phyloP scores from a whole-genome alignment of 352 stramenopile genomes.

The Pythium periplocum region DNA sequence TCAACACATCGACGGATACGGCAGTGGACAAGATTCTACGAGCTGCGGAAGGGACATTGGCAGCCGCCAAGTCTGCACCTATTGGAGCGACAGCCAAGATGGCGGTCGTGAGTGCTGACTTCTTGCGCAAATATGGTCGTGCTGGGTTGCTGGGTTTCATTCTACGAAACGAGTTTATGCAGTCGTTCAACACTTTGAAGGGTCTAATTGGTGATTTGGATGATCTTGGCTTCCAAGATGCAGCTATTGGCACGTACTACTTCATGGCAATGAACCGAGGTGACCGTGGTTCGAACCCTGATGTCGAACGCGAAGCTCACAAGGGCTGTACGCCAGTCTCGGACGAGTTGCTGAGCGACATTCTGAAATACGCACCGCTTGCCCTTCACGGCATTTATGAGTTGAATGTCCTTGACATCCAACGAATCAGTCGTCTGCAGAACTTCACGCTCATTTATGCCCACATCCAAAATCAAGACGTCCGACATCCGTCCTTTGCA shows the following conservation, averaged over 20 bases:
- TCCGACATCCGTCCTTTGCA: constrained; percentile 76
- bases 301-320: constrained; percentile 57
- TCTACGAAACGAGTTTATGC: constrained; percentile 85
- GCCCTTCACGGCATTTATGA: constrained; percentile 84
- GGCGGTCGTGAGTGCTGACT: constrained; percentile 80
- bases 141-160: constrained; percentile 80
- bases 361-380: constrained; percentile 71
- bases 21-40: constrained; percentile 81
- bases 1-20: constrained; percentile 76
- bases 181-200: constrained; percentile 83
- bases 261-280: constrained; percentile 88
- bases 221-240: constrained; percentile 80
- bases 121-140: constrained; percentile 79
- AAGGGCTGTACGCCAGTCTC: constrained; percentile 47
- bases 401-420: constrained; percentile 76
- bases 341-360: constrained; percentile 63
- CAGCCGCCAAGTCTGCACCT: constrained; percentile 67
- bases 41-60: constrained; percentile 69
- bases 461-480: constrained; percentile 76
- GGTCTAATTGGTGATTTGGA: constrained; percentile 74
- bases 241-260: constrained; percentile 81
- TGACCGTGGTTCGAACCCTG: constrained; percentile 63
- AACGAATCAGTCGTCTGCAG: constrained; percentile 76
- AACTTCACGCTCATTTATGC: constrained; percentile 77
- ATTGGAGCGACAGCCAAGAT: constrained; percentile 81